Conservation (phyloP, 345 rosid species). For the Ceriops tagal region DNA sequence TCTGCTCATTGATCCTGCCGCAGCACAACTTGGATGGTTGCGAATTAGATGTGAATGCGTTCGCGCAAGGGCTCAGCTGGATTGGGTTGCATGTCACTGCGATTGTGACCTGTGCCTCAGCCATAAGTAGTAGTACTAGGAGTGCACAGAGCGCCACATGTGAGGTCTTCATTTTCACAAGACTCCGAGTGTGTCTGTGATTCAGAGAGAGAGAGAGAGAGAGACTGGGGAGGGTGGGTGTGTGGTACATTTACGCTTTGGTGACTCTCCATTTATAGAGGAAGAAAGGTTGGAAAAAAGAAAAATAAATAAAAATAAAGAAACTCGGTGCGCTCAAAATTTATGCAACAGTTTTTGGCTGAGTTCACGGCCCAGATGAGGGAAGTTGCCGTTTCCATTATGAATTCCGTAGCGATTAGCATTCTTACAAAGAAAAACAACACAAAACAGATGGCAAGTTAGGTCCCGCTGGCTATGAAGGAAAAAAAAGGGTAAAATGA, state of each 20-base stretch:
- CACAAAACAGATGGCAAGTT: no score
- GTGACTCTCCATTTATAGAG: constrained; percentile 52
- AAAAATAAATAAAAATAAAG: no score
- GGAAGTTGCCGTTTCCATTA: no score
- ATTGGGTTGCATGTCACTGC: constrained; percentile 77
- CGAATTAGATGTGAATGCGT: constrained; percentile 65
- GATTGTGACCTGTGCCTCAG: constrained; percentile 38
- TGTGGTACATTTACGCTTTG: constrained; percentile 14
- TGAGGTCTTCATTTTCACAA: constrained; percentile 41
- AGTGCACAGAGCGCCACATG: constrained; percentile 35
- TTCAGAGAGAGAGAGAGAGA: neutral
- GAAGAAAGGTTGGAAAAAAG: constrained; percentile 15
- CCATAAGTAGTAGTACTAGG: constrained; percentile 44
- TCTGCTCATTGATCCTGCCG: constrained; percentile 71
- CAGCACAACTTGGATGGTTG: constrained; percentile 73
- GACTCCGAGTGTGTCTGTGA: neutral
- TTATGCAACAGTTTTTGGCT: no score
- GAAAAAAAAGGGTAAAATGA: no score
- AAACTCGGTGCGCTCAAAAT: no score
- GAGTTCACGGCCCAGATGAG: no score
- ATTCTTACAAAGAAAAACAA: no score
- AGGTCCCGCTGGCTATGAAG: no score
- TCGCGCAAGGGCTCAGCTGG: constrained; percentile 76
- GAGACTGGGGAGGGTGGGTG: constrained; percentile 10
- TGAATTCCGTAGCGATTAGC: no score